phyloP scores from a whole-genome alignment of 768 basidiomycete genomes.

The Suillus weaverae region DNA sequence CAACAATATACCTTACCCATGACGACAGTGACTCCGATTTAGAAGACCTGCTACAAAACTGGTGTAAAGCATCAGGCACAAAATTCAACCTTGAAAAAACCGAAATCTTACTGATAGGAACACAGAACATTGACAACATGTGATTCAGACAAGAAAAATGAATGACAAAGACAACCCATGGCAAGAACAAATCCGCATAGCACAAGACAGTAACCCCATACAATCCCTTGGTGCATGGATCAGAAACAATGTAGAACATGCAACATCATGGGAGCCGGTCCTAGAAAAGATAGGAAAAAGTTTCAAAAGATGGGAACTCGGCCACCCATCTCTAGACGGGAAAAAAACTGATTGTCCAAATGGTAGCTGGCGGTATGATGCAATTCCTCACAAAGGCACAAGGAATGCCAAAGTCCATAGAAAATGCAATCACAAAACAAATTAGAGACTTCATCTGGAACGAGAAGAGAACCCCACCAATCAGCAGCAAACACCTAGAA shows the following conservation, averaged over 20 bases:
- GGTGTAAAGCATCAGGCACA: constrained; percentile 11
- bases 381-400: constrained; percentile 38
- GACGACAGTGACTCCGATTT: constrained; percentile 11
- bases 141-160: background rate
- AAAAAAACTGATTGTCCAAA: constrained; percentile 22
- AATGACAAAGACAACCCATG: background rate
- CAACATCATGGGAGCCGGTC: constrained; percentile 4
- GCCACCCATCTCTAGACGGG: background rate
- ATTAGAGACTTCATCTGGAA: constrained; percentile 15
- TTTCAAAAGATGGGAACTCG: constrained; percentile 7
- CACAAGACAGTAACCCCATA: background rate
- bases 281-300: constrained; percentile 8
- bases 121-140: background rate
- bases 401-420: constrained; percentile 34
- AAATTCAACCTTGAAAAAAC: constrained; percentile 29
- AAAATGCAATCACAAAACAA: constrained; percentile 9
- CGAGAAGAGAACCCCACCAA: background rate
- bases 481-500: constrained; percentile 3
- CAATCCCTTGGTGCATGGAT: background rate
- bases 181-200: background rate
- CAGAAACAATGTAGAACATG: background rate
- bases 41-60: constrained; percentile 1
- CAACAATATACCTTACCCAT: constrained; percentile 13
- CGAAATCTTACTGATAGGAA: constrained; percentile 15
- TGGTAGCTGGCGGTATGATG: constrained; percentile 31